Evolutionary conservation across 768 basidiomycete genomes (phyloP).

Genomic region (Gloeostereum incarnatum): DNA sequence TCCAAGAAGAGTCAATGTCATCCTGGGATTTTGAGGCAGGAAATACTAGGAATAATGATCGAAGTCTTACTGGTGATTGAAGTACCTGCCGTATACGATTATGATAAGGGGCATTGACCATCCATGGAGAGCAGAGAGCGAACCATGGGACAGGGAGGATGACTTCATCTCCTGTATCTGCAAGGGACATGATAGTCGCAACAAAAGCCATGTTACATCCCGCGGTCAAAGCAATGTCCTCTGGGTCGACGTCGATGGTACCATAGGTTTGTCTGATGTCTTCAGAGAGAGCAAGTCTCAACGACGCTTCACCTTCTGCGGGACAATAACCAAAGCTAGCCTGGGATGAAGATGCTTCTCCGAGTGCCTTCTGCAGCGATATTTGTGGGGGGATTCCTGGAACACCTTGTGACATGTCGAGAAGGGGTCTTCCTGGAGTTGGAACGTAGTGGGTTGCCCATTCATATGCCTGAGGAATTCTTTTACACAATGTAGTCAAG

Average conservation of each 20-base stretch:
- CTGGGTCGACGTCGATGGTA: constrained; percentile 31
- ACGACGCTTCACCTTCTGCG: constrained; percentile 44
- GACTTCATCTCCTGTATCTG: constrained; percentile 62
- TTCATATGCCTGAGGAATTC: constrained; percentile 46
- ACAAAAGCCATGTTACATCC: constrained; percentile 72
- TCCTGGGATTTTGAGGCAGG: constrained; percentile 25
- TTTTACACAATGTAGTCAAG: too few relatives aligned
- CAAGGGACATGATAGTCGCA: constrained; percentile 50
- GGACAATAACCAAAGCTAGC: constrained; percentile 45
- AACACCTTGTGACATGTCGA: constrained; percentile 51
- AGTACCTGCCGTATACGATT: constrained; percentile 47
- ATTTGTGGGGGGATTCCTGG: constrained; percentile 59
- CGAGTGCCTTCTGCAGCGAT: constrained; percentile 38
- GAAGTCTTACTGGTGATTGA: constrained; percentile 47
- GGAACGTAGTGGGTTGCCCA: constrained; percentile 41
- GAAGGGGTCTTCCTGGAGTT: constrained; percentile 32
- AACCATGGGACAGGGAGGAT: constrained; percentile 70
- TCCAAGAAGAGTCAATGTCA: constrained; percentile 58
- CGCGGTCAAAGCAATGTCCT: constrained; percentile 60
- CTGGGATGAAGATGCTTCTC: constrained; percentile 29
- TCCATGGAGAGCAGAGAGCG: constrained; percentile 3
- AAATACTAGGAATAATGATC: not conserved
- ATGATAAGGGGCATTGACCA: not conserved
- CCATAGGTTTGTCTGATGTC: constrained; percentile 62
- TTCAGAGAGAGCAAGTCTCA: constrained; percentile 42